Conservation (phyloP, 306 rosid genomes). For the Pachyrhizus erosus region DNA sequence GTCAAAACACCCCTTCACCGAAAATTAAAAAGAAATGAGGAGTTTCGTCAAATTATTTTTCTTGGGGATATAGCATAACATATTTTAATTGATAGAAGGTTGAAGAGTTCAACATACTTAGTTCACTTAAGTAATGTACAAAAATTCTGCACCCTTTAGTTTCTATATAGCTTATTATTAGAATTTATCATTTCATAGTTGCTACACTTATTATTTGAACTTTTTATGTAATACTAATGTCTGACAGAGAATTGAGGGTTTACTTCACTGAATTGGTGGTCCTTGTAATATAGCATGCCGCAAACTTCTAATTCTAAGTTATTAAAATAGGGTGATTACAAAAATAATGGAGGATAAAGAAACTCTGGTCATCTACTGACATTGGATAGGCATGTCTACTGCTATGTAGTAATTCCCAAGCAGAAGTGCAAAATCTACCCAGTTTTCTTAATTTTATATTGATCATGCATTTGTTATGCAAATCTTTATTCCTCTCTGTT, state of each 20-base stretch:
- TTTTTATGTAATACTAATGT: slow-evolving; percentile 21
- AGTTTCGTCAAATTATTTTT: slow-evolving; percentile 3
- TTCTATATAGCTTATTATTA: background rate
- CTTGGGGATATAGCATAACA: slow-evolving; percentile 24
- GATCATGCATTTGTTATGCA: background rate
- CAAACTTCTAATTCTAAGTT: slow-evolving; percentile 22
- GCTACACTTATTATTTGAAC: background rate
- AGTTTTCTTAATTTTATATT: slow-evolving; percentile 12
- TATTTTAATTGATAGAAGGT: slow-evolving; percentile 14
- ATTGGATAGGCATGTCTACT: background rate
- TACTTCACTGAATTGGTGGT: slow-evolving; percentile 24
- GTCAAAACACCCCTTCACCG: background rate
- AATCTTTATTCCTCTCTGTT: slow-evolving; percentile 30
- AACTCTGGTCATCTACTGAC: background rate
- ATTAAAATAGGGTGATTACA: slow-evolving; percentile 18
- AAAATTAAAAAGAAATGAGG: too few species aligned
- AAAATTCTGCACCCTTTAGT: background rate
- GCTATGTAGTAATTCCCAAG: slow-evolving; percentile 10
- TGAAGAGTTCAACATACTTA: slow-evolving; percentile 7
- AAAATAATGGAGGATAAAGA: slow-evolving; percentile 27
- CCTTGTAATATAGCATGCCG: slow-evolving; percentile 28
- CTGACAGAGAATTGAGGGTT: slow-evolving; percentile 22
- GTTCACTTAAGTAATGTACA: slow-evolving; percentile 5
- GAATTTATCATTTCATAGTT: slow-evolving; percentile 25
- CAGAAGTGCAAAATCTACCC: slow-evolving; percentile 11